Conservation (phyloP, 179 eudicot species). For the Corrigiola litoralis region DNA sequence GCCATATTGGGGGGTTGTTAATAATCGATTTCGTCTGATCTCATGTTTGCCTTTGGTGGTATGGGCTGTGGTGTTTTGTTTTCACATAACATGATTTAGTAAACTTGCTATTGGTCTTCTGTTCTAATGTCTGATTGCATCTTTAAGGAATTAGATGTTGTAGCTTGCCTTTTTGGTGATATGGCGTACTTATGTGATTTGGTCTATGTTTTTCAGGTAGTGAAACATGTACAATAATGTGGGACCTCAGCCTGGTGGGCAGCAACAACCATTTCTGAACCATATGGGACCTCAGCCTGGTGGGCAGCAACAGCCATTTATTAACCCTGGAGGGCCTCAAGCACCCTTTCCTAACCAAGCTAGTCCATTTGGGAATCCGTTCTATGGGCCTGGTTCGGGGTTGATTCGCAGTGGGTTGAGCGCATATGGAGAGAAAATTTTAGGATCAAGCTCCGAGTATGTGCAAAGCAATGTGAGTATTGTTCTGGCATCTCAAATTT, state of each 20-base stretch:
- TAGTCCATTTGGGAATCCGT: conserved; percentile 68
- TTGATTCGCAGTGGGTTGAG: conserved; percentile 76
- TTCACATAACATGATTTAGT: no score
- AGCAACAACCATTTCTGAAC: conserved; percentile 34
- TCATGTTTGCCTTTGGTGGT: no score
- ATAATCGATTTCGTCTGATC: no score
- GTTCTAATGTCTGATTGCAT: no score
- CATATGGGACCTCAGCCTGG: conserved; percentile 10
- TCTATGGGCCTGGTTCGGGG: conserved; percentile 70
- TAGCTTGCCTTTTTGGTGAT: not conserved
- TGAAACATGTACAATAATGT: conserved; percentile 31
- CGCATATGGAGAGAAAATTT: conserved; percentile 80
- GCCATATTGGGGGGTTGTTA: no score
- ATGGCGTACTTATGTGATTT: not conserved
- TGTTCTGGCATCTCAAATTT: not conserved
- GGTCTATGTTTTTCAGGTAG: not conserved
- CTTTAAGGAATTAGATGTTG: no score
- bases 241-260: conserved; percentile 46
- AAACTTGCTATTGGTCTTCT: no score
- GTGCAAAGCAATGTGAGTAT: conserved; percentile 81
- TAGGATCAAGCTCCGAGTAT: conserved; percentile 87
- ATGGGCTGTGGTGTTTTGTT: no score
- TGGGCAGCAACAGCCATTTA: conserved; percentile 13
- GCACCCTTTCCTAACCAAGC: conserved; percentile 42
- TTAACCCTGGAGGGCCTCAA: conserved; percentile 3